Base-by-base conservation (phyloP, 2,329 filamentous ascomycete genomes). In the Penicillium glabrum region DNA sequence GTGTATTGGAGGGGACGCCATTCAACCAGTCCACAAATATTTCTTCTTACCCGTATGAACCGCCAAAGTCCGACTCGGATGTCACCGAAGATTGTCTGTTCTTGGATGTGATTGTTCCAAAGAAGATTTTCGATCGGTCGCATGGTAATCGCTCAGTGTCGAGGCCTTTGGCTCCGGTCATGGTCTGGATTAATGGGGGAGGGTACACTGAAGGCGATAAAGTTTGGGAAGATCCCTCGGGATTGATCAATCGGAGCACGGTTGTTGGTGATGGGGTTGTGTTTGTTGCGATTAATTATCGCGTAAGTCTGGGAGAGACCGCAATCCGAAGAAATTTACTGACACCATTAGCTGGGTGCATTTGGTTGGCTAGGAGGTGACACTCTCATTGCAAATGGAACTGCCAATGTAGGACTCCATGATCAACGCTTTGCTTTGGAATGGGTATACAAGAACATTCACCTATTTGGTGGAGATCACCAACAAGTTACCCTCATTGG, bases 341-440 rank as follows among this genome's bases (percentile, higher is more conserved):
- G 35, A 60, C 48, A 54, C 16, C 41, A 11, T 21, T 46, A 74
- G 63, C 68, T 83, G 10, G 80, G 80, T 1, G 78, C 77, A 4
- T 78, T 82, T 64, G 80, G 80, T 5, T 83, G 73, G 71, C 67
- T 80, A 51, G 74, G 73, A 11, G 82, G 77, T 43, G 74, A 76
- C 21, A 79, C 69, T 24, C 72, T 80, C 45, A 73, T 77, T 31
- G 61, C 67, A 19, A 70, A 77, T 57, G 80, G 79, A 4, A 74
- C 72, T 3, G 71, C 79, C 2, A 85, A 85, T 61, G 77, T 75
- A 9, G 82, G 76, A 2, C 69, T 84, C 0, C 72, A 79, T 51
- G 83, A 86, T 57, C 83, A 86, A 64, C 75, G 81, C 13, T 72
- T 84, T 19, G 82, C 82, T 24, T 70, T 87, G 8, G 73, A 85